Base-by-base conservation (phyloP, 225 moss, liverwort and hornwort species). In the Rhytidiadelphus loreus region DNA sequence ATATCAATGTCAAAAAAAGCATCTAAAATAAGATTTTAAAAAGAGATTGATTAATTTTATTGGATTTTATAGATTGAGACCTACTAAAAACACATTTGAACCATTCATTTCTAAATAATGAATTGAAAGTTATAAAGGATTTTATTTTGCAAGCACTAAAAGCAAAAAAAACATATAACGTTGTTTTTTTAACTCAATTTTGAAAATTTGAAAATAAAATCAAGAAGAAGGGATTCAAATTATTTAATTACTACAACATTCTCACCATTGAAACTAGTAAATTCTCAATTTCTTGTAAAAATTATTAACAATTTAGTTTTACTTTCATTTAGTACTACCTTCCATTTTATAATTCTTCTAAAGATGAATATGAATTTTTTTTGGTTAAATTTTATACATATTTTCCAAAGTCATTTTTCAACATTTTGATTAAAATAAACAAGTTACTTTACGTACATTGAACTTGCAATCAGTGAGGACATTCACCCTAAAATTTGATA, bases 161-260 rank as follows among this genome's bases (percentile, higher is more conserved):
- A 13, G 68, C 43, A 15, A 71, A 41, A 69, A 8, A 70, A 14
- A 4, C 3, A 26, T 43, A 9, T 43, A 41, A 41, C 25, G 16
- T 2, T 1, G 1, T 28, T 16, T 20, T 16, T 44, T 16, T 0
- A 72, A 10, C 0, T 28, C 9, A 16, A 43, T 44, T 44, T 6
- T 29, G 10, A 73, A 44, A 2, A 44, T 29, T 29, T 44, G 44
- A 10, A 17, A 72, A 73, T 16, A 44, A 44, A 44, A 17, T 46
- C 0, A 17, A 0, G 11, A 46, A 2, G 1, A 29, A 46, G 4
- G 15, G 8, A 6, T 29, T 29, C 3, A 17, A 44, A 29, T 72
- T 72, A 11, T 46, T 16, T n/a, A n/a, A n/a, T n/a, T 29, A 29
- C 2, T 44, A 44, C 0, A 17, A 29, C 10, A 72, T 72, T 26